Base-by-base conservation (phyloP, 441 rosid species). In the Corymbia calophylla region DNA sequence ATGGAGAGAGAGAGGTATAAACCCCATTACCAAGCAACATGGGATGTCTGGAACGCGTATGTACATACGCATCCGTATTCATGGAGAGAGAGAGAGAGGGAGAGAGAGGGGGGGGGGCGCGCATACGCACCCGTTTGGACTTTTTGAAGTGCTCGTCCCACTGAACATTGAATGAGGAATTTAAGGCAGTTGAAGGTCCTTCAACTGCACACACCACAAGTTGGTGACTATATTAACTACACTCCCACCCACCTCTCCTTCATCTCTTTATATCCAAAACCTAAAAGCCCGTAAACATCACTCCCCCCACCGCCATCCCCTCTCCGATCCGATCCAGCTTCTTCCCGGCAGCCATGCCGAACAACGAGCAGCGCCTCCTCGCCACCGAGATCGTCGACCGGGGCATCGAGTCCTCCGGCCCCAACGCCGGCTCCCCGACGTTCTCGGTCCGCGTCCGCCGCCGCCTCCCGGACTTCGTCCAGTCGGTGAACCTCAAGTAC, bases 391-490 rank as follows among this genome's bases (percentile, higher is more conserved):
- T 97, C 44, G 96, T 97, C 25, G 95, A 95, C 95, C 95, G 96
- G 66, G 99, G 99, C 92, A 93, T 96, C 39, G 95, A 97, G 90
- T 95, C 98, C 15, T 92, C 99, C 1, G 98, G 99, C 15, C 99
- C 99, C 6, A 96, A 97, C 88, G 97, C 98, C 5, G 98, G 99
- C 4, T 96, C 98, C 85, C 91, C 92, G 5, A 96, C 98, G 13
- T 97, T 97, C 93, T 96, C 99, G 11, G 98, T 97, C 2, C 90
- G 99, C 88, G 99, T 97, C 27, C 91, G 98, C 58, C 93, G 98
- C 88, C 95, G 98, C 89, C 91, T 97, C 29, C 99, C 99, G 2
- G 99, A 97, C 89, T 97, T 97, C 73, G 97, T 97, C n/a, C 98
- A 97, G 68, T 97, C 99, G 1, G 99, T 97, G 25, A 97, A 97